phyloP scores from a whole-genome alignment of 371 early-diverging fungal genomes.

The Apophysomyces sp. region DNA sequence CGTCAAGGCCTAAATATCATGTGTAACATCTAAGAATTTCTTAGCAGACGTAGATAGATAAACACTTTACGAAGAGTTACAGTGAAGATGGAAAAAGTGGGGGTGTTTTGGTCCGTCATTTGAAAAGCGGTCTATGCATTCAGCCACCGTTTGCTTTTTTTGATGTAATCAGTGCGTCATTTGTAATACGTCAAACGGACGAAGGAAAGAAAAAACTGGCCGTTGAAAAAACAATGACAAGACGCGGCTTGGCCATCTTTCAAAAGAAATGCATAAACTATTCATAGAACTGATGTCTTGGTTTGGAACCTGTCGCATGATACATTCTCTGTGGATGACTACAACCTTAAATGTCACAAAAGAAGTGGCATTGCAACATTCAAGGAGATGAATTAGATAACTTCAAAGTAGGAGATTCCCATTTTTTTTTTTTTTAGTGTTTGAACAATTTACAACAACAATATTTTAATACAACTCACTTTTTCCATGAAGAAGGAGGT shows the following conservation, averaged over 20 bases:
- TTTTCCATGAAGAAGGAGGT: not conserved
- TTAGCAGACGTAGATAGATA: too few species aligned
- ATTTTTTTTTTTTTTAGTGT: not conserved
- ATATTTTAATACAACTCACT: not conserved
- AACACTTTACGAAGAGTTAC: too few species aligned
- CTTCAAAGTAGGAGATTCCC: not conserved
- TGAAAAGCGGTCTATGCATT: too few species aligned
- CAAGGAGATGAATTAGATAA: not conserved
- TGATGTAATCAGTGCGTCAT: too few species aligned
- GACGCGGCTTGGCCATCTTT: too few species aligned
- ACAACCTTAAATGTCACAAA: not conserved
- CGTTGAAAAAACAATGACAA: too few species aligned
- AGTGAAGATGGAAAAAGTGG: too few species aligned
- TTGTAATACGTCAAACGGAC: too few species aligned
- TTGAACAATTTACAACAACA: not conserved
- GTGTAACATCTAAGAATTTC: not conserved
- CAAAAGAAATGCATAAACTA: too few species aligned
- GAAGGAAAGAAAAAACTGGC: too few species aligned
- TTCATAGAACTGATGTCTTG: not conserved
- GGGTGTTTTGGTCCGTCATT: too few species aligned
- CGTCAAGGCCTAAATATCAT: not conserved
- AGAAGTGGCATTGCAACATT: not conserved
- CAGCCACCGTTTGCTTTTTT: too few species aligned
- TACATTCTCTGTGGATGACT: not conserved
- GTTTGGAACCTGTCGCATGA: not conserved